A percentile compares a stretch with the other conserved stretches of the same genome.
phyloP scores from a whole-genome alignment of 768 basidiomycete genomes.

The Kwoniella botswanensis region DNA sequence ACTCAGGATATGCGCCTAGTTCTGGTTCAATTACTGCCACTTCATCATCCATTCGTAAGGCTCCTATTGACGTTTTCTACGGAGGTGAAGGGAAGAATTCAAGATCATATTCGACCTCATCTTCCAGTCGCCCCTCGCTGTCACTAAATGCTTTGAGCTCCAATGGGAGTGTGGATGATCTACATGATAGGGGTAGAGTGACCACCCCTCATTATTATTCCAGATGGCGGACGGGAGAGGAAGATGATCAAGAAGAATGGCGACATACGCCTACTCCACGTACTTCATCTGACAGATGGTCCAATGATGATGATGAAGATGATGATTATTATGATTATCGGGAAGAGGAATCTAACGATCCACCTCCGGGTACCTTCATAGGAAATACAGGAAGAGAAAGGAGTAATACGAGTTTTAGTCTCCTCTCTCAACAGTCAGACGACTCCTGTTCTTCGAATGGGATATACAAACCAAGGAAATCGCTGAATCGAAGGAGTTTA shows the following conservation, averaged over 20 bases:
- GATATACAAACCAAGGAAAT: not conserved
- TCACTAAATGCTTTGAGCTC: not conserved
- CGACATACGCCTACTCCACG: not conserved
- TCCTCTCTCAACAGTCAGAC: not conserved
- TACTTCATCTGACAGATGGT: not conserved
- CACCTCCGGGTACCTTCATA: too few relatives aligned
- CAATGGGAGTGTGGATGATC: not conserved
- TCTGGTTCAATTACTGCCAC: not conserved
- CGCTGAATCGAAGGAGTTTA: not conserved
- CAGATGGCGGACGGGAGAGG: not conserved
- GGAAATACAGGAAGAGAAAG: too few relatives aligned
- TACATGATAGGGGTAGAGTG: not conserved
- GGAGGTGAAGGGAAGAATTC: too few relatives aligned
- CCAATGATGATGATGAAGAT: too few relatives aligned
- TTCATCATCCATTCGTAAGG: not conserved
- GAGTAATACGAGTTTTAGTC: not conserved
- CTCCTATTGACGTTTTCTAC: too few relatives aligned
- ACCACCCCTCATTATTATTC: not conserved
- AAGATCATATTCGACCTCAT: too few relatives aligned
- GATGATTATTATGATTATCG: too few relatives aligned
- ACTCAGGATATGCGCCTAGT: not conserved
- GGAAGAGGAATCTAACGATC: too few relatives aligned
- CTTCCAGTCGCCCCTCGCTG: too few relatives aligned
- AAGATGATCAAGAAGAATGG: not conserved
- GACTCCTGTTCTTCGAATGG: not conserved